Percentiles rank a stretch among this genome's conserved stretches.
phyloP scores from a whole-genome alignment of 208 protist species.

The Leishmania braziliensis region DNA sequence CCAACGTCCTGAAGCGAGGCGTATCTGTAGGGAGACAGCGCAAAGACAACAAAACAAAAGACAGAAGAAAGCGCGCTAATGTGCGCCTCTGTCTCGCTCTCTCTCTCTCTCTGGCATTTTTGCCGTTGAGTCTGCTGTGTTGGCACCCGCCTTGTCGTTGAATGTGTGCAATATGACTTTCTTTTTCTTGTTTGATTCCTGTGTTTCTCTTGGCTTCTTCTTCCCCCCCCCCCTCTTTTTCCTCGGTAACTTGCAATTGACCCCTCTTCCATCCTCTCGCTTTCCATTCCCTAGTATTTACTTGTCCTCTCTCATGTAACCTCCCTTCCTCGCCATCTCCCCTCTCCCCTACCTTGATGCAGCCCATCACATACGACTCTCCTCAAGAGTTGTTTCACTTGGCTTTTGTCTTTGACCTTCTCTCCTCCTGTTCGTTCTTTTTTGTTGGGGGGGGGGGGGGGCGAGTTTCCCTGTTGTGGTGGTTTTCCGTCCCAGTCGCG shows the following conservation, averaged over 20 bases:
- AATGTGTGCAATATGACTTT: background rate
- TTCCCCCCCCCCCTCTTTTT: background rate
- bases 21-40: background rate
- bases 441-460: background rate
- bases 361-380: background rate
- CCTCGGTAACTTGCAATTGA: too few species aligned
- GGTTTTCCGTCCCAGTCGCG: background rate
- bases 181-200: background rate
- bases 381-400: background rate
- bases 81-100: background rate
- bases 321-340: background rate
- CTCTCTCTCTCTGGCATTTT: background rate
- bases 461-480: background rate
- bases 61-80: background rate
- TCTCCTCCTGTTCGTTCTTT: background rate
- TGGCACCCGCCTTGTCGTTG: background rate
- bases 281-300: background rate
- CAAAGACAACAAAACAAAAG: background rate
- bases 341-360: background rate
- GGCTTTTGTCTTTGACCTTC: background rate
- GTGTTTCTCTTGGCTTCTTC: background rate
- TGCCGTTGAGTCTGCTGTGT: background rate
- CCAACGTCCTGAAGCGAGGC: background rate
- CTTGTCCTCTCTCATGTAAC: background rate
- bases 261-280: too few species aligned